These are phyloP conservation scores for Helotiales sp. DNA, from an alignment of 2,329 filamentous ascomycete genomes.

Conservation along the genomic window DNA sequence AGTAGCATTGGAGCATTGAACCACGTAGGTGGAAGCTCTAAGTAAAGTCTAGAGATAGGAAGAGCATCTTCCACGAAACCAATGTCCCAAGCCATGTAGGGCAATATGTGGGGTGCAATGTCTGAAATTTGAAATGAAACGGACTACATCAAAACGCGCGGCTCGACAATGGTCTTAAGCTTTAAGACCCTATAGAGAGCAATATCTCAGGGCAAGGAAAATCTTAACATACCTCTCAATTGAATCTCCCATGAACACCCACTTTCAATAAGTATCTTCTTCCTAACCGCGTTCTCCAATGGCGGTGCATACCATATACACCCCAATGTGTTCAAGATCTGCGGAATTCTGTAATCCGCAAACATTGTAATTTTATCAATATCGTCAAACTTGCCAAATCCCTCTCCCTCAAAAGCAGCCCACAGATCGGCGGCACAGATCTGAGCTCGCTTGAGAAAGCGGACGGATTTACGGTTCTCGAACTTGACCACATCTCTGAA, in stretches of 20 bases:
- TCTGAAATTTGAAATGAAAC: not conserved
- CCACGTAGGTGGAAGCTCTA: no score
- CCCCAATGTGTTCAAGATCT: constrained; percentile 82
- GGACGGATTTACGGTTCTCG: constrained; percentile 69
- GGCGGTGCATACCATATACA: constrained; percentile 83
- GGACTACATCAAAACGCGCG: not conserved
- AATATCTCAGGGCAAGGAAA: not conserved
- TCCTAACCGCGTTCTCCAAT: constrained; percentile 68
- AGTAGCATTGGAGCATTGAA: no score
- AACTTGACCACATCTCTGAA: constrained; percentile 82
- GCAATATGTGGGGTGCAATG: not conserved
- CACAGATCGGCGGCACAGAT: constrained; percentile 95
- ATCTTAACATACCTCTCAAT: constrained; percentile 63
- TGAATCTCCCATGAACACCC: constrained; percentile 84
- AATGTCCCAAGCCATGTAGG: not conserved
- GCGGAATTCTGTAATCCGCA: constrained; percentile 94
- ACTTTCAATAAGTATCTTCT: constrained; percentile 63
- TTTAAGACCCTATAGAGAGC: not conserved
- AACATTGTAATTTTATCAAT: constrained; percentile 98
- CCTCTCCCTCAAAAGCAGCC: constrained; percentile 86
- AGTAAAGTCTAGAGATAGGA: no score
- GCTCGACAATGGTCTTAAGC: no score
- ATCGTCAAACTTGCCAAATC: constrained; percentile 80
- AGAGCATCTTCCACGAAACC: no score
- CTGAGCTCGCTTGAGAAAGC: constrained; percentile 90